These are phyloP conservation scores for Fusarium sp. DNA, from an alignment of 2,329 filamentous ascomycete species.

Conservation along the genomic window DNA sequence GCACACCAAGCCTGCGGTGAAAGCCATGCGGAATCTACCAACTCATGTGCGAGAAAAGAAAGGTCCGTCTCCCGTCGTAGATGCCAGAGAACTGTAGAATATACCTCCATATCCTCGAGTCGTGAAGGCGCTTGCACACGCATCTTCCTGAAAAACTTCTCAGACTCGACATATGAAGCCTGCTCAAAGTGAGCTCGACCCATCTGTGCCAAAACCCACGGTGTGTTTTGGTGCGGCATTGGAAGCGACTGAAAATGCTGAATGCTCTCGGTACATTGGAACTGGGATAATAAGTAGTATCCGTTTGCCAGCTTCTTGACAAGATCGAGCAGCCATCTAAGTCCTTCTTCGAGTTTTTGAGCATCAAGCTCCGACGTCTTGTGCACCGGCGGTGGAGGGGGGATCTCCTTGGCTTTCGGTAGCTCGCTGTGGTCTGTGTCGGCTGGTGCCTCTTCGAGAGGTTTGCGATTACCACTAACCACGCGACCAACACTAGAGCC, in stretches of 20 bases:
- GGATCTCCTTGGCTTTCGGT: constrained; percentile 54
- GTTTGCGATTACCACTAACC: constrained; percentile 89
- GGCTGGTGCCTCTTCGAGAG: constrained; percentile 69
- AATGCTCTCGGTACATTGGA: constrained; percentile 79
- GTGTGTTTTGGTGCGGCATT: constrained; percentile 81
- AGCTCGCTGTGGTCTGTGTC: constrained; percentile 74
- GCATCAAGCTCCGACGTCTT: constrained; percentile 61
- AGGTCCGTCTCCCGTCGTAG: constrained; percentile 90
- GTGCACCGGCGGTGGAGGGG: constrained; percentile 47
- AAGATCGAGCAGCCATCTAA: constrained; percentile 80
- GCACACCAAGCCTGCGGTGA: constrained; percentile 97
- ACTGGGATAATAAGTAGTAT: constrained; percentile 80
- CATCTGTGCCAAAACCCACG: constrained; percentile 91
- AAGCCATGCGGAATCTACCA: constrained; percentile 85
- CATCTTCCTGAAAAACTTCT: constrained; percentile 83
- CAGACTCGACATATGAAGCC: constrained; percentile 83
- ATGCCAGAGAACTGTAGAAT: constrained; percentile 99
- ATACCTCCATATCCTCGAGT: constrained; percentile 95
- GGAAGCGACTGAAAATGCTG: constrained; percentile 76
- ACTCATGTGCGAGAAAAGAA: constrained; percentile 88
- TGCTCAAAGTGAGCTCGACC: constrained; percentile 93
- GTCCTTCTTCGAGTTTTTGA: constrained; percentile 74
- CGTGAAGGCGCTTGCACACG: constrained; percentile 81
- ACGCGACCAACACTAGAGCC: constrained; percentile 81
- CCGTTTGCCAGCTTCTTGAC: constrained; percentile 83